Evolutionary conservation across 176 grass and related monocot species (phyloP).

Genomic region (barley (Hordeum vulgare)): MorexV3_pseudomolecules_assembly NC_058522.1:580473029-580473528

Average conservation of each 20-base stretch:
- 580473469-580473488: slow-evolving; percentile 93
- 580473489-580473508: slow-evolving; percentile 80
- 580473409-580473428: neutral
- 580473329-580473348: neutral
- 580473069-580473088: slow-evolving; percentile 71
- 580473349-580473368: neutral
- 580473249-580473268: neutral
- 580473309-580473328: neutral
- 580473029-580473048: slow-evolving; percentile 90
- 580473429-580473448: slow-evolving; percentile 79
- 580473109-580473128: slow-evolving; percentile 2
- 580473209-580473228: neutral
- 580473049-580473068: slow-evolving; percentile 92
- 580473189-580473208: neutral
- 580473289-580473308: neutral
- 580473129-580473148: neutral
- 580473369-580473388: neutral
- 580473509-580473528: neutral
- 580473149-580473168: neutral
- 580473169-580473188: neutral
- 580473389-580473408: neutral
- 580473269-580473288: neutral
- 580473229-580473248: neutral
- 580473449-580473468: slow-evolving; percentile 87
- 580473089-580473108: slow-evolving; percentile 90